These are phyloP conservation scores for Candida boidinii DNA, from an alignment of 805 yeast species.

Conservation along the genomic window DNA sequence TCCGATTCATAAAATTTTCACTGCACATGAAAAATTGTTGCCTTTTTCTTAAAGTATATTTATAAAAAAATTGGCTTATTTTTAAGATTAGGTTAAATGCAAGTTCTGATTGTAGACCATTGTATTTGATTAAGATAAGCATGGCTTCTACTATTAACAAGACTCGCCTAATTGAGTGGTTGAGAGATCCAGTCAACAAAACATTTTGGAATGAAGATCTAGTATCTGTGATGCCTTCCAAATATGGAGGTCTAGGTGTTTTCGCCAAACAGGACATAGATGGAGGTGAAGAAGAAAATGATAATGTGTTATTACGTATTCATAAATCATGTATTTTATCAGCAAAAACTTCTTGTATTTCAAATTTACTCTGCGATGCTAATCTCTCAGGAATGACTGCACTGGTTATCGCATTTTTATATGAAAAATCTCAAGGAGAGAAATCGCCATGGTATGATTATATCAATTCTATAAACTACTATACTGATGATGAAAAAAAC, in stretches of 20 bases:
- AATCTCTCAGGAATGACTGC: constrained; percentile 57
- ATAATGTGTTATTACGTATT: constrained; percentile 38
- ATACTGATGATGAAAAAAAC: constrained; percentile 20
- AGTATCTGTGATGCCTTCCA: constrained; percentile 37
- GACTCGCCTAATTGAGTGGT: constrained; percentile 39
- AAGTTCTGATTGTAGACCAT: too few relatives aligned
- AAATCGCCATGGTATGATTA: constrained; percentile 77
- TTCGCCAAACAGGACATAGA: constrained; percentile 40
- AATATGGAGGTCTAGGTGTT: constrained; percentile 66
- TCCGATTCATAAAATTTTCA: too few relatives aligned
- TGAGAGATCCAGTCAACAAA: constrained; percentile 33
- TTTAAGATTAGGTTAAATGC: too few relatives aligned
- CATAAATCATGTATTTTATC: constrained; percentile 56
- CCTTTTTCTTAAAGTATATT: too few relatives aligned
- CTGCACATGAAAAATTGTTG: too few relatives aligned
- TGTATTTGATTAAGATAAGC: too few relatives aligned
- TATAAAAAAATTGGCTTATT: too few relatives aligned
- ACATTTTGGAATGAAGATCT: constrained; percentile 44
- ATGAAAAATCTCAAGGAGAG: constrained; percentile 52
- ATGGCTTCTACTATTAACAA: constrained; percentile 24
- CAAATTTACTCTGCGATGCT: constrained; percentile 58
- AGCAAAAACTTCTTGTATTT: constrained; percentile 49
- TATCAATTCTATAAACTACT: constrained; percentile 41
- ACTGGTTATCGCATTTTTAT: constrained; percentile 59
- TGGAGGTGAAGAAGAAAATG: constrained; percentile 21